phyloP scores from a whole-genome alignment of 129 eudicot species.

The Centella asiatica region DNA sequence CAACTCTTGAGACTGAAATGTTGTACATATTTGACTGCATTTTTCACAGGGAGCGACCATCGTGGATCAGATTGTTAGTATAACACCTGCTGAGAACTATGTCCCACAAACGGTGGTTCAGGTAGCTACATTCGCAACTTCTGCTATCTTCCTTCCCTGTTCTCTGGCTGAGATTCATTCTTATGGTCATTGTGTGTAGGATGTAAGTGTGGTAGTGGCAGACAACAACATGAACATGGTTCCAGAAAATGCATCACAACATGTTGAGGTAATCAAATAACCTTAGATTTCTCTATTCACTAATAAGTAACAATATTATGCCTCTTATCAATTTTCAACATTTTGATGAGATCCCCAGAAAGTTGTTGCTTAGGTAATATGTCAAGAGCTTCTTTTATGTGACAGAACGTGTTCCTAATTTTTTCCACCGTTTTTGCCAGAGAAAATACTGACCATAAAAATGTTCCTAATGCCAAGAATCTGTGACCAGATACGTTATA shows the following conservation, averaged over 20 bases:
- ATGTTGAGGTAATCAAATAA: slow-evolving; percentile 33
- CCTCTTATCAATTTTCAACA: neutral
- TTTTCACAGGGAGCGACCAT: slow-evolving; percentile 89
- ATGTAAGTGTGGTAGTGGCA: slow-evolving; percentile 29
- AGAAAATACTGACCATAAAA: too few relatives aligned
- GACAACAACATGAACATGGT: slow-evolving; percentile 44
- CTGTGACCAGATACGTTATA: too few relatives aligned
- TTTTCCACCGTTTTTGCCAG: too few relatives aligned
- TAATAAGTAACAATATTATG: neutral
- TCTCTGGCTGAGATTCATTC: neutral
- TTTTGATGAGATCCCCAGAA: neutral
- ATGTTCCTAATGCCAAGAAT: too few relatives aligned
- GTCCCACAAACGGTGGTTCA: slow-evolving; percentile 42
- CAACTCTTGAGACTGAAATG: neutral
- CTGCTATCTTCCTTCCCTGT: neutral
- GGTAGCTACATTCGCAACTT: slow-evolving; percentile 30
- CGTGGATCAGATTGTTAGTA: slow-evolving; percentile 89
- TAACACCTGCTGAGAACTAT: slow-evolving; percentile 65
- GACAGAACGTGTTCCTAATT: too few relatives aligned
- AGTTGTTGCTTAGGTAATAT: neutral
- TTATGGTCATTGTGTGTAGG: slow-evolving; percentile 31
- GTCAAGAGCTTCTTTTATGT: neutral
- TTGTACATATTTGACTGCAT: slow-evolving; percentile 8
- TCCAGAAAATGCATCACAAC: slow-evolving; percentile 32
- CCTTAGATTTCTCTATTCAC: neutral